Base-by-base conservation (phyloP, 2,329 filamentous ascomycete genomes). In the Sphaerulina vaccinii region DNA sequence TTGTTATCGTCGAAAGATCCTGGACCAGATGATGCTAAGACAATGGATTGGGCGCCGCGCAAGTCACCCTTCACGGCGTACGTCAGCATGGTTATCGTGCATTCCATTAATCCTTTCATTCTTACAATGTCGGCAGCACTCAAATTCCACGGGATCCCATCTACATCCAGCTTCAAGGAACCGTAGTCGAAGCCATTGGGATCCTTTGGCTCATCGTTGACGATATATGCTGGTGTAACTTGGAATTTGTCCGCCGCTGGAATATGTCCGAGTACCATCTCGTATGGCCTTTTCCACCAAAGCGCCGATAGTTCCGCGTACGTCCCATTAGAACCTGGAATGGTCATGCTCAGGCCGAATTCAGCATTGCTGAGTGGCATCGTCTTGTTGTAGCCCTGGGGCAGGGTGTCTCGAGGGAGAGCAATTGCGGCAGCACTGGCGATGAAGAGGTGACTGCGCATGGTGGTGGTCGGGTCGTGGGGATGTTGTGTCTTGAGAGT, bases 131-230 rank as follows among this genome's bases (percentile, higher is more conserved):
- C 47, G 13, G 33, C 38, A 9, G 48, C 51, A 27, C 13, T 42
- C 16, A 57, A 36, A 2, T 52, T 52, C 13, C 48, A 57, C 2
- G 38, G 37, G 13, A 29, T 38, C 11, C 51, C 51, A n/a, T 49
- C 21, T 11, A 57, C 40, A 10, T 57, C 55, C 19, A 57, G 11
- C 35, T 57, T 52, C 35, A 57, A 33, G 5, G 35, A 41, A 13
- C 37, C 48, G n/a, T 15, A 47, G 21, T 49, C 35, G 32, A 44
- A 21, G 13, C 48, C 48, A 38, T 38, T 44, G 19, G 16, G 22
- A 7, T 29, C 16, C 27, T 22, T 11, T 21, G 33, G 23, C 3
- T 27, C 23, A 16, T 23, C 23, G 21, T 37, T 38, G 35, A 36
- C 29, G 22, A 38, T 44, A 33, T 54, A 54, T 11, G 55, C 49